Evolutionary conservation across 371 early-diverging fungal species (phyloP).

Genomic region (Lichtheimia ramosa): DNA sequence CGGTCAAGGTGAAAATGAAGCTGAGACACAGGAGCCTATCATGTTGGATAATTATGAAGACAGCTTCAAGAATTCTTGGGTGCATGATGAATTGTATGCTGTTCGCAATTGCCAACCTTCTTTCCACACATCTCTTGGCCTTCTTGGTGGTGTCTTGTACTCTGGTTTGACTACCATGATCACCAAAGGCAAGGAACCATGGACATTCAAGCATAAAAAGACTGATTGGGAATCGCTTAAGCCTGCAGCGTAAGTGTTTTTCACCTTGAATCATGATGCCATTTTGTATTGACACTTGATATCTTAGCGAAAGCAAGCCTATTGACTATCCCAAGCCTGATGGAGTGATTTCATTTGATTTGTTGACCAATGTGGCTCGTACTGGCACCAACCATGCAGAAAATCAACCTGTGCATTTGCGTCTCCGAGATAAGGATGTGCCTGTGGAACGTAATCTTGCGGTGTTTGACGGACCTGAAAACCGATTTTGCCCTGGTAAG

Average conservation of each 20-base stretch:
- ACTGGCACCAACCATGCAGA: constrained; percentile 96
- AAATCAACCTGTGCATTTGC: constrained; percentile 94
- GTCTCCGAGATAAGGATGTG: constrained; percentile 66
- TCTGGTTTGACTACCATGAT: constrained; percentile 90
- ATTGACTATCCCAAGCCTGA: constrained; percentile 99
- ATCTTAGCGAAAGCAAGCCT: constrained; percentile 58
- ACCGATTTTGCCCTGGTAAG: constrained; percentile 92
- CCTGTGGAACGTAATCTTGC: constrained; percentile 83
- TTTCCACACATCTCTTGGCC: constrained; percentile 88
- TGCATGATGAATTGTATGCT: constrained; percentile 89
- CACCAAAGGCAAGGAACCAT: constrained; percentile 89
- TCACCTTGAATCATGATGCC: neutral
- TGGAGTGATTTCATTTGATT: constrained; percentile 91
- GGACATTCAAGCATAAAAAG: constrained; percentile 88
- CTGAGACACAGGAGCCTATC: constrained; percentile 30
- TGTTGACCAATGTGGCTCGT: constrained; percentile 90
- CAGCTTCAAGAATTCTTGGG: constrained; percentile 84
- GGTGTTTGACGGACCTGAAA: constrained; percentile 95
- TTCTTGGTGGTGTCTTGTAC: constrained; percentile 86
- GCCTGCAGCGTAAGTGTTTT: constrained; percentile 56
- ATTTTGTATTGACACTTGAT: constrained; percentile 7
- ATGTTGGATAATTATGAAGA: constrained; percentile 79
- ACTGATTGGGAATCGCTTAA: constrained; percentile 84
- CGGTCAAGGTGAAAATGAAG: constrained; percentile 32
- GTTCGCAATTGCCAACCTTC: constrained; percentile 94